These are phyloP conservation scores for Argentina anserina DNA, from an alignment of 306 rosid genomes.

Conservation along the genomic window DNA sequence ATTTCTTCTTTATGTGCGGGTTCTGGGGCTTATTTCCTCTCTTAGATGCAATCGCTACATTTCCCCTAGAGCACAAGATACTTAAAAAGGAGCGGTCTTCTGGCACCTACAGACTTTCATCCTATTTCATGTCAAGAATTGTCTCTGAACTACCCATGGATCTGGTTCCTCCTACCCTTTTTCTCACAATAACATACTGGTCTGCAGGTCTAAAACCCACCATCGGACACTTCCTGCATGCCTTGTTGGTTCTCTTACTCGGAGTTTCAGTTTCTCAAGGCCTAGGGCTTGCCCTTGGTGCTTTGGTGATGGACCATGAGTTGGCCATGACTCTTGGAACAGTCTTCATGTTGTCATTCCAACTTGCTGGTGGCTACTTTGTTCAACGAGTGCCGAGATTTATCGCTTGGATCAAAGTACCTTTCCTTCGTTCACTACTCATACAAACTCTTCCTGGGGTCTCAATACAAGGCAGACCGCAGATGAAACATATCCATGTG, in stretches of 20 bases:
- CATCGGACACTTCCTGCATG: slow-evolving; percentile 19
- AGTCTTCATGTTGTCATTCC: slow-evolving; percentile 50
- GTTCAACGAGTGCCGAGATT: slow-evolving; percentile 58
- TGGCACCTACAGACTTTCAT: slow-evolving; percentile 65
- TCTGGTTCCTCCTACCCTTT: slow-evolving; percentile 50
- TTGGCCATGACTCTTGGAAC: slow-evolving; percentile 54
- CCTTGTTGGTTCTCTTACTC: slow-evolving; percentile 34
- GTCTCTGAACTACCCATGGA: slow-evolving; percentile 63
- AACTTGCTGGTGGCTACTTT: slow-evolving; percentile 50
- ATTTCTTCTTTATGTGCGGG: slow-evolving; percentile 39
- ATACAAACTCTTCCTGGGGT: slow-evolving; percentile 50
- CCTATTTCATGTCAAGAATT: slow-evolving; percentile 54
- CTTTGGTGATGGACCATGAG: slow-evolving; percentile 44
- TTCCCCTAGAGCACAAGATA: slow-evolving; percentile 57
- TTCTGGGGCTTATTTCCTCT: slow-evolving; percentile 61
- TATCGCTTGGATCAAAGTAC: slow-evolving; percentile 59
- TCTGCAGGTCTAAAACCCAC: slow-evolving; percentile 49
- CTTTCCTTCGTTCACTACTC: slow-evolving; percentile 42
- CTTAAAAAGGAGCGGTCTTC: slow-evolving; percentile 62
- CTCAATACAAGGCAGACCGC: slow-evolving; percentile 30
- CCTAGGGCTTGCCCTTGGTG: slow-evolving; percentile 64
- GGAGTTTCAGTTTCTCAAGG: slow-evolving; percentile 63
- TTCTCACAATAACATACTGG: slow-evolving; percentile 45
- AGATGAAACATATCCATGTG: slow-evolving; percentile 50
- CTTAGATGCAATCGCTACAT: slow-evolving; percentile 56